Percentiles rank a stretch among this genome's conserved stretches.
phyloP scores from a whole-genome alignment of 2,329 filamentous ascomycete species.

The Monosporascus cannonballus region DNA sequence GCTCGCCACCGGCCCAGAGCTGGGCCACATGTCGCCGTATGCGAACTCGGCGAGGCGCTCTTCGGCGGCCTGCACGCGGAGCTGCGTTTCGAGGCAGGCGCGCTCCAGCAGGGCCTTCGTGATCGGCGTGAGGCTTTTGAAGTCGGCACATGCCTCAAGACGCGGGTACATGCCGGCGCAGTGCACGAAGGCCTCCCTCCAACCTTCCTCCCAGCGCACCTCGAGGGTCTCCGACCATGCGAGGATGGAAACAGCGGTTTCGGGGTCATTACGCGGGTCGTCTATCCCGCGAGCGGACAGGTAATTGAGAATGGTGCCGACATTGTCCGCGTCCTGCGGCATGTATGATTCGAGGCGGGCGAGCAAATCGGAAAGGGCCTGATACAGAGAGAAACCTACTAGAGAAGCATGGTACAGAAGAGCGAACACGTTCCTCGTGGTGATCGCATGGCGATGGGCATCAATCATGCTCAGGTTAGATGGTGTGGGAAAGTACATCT shows the following conservation, averaged over 20 bases:
- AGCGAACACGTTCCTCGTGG: conserved; percentile 64
- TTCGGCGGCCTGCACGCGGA: conserved; percentile 57
- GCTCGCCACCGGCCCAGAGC: conserved; percentile 21
- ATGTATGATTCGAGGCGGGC: conserved; percentile 54
- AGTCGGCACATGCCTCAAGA: conserved; percentile 50
- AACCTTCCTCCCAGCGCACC: conserved; percentile 61
- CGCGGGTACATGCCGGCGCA: conserved; percentile 56
- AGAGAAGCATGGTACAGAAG: conserved; percentile 58
- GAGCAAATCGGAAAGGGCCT: conserved; percentile 58
- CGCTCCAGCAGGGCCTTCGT: conserved; percentile 58
- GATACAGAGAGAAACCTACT: conserved; percentile 57
- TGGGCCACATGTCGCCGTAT: conserved; percentile 56
- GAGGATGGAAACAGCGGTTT: conserved; percentile 54
- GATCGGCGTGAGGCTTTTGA: conserved; percentile 51
- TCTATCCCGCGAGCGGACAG: conserved; percentile 54
- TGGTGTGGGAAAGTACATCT: conserved; percentile 58
- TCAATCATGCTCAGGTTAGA: conserved; percentile 39
- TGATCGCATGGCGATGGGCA: conserved; percentile 53
- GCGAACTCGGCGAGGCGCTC: conserved; percentile 54
- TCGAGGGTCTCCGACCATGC: conserved; percentile 59
- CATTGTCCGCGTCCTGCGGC: conserved; percentile 48
- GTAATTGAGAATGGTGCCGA: conserved; percentile 56
- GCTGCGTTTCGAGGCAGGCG: conserved; percentile 54
- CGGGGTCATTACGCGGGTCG: conserved; percentile 56
- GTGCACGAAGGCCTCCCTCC: conserved; percentile 62